Conservation (phyloP, 176 grass and related monocot genomes). For the Pharus latifolius region DNA sequence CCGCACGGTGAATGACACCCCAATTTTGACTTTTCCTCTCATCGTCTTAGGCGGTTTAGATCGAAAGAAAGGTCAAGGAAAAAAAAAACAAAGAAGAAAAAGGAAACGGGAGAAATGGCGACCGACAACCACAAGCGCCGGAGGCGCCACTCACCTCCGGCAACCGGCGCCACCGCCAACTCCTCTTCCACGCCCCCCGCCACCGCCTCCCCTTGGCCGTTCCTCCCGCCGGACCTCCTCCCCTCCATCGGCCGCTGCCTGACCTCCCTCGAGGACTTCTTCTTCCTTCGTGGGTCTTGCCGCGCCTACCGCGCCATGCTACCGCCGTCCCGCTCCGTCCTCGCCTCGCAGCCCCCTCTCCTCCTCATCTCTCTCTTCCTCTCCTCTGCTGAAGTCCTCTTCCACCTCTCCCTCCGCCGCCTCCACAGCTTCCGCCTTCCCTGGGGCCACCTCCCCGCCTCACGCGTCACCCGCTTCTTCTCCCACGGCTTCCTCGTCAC, state of each 20-base stretch:
- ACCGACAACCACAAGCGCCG: conserved; percentile 38
- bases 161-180: neutral
- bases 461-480: conserved; percentile 36
- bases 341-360: conserved; percentile 43
- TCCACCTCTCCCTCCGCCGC: conserved; percentile 31
- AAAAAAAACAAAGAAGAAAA: neutral
- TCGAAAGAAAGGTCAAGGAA: neutral
- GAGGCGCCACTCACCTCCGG: conserved; percentile 5
- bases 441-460: conserved; percentile 21
- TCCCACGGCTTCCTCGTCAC: conserved; percentile 59
- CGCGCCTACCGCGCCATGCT: conserved; percentile 31
- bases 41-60: neutral
- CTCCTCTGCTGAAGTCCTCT: conserved; percentile 51
- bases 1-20: too few relatives aligned
- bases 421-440: conserved; percentile 47
- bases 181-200: neutral
- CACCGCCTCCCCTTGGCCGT: neutral
- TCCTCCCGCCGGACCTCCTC: conserved; percentile 34
- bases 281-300: conserved; percentile 43
- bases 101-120: conserved; percentile 1
- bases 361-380: conserved; percentile 43
- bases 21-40: too few relatives aligned
- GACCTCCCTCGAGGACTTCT: conserved; percentile 53
- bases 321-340: conserved; percentile 11
- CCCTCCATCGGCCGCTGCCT: conserved; percentile 38